Base-by-base conservation (phyloP, 768 basidiomycete species). In the Clitopilus passeckerianus region DNA sequence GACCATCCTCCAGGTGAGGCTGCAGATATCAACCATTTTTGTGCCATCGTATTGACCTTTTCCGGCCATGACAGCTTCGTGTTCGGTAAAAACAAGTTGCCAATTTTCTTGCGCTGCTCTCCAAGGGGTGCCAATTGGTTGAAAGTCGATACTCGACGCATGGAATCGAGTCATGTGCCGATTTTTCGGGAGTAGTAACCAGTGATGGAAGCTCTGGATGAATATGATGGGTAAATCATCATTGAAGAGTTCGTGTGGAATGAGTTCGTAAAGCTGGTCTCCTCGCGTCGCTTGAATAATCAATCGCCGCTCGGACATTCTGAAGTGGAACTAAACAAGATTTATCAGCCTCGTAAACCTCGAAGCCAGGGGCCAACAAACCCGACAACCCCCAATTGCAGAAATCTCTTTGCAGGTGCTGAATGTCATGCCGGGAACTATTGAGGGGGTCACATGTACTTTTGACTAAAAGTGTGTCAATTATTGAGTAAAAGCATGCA, bases 101-200 rank as follows among this genome's bases (percentile, higher is more conserved):
- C n/a, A n/a, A n/a, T n/a, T n/a, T n/a, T n/a, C 37, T 24, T 60
- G 23, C 0, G 66, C 66, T 14, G 66, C 57, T 33, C 59, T 34
- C 77, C 76, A 78, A 5, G 63, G 54, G 14, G 61, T 60, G 24
- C 61, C 56, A 5, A 67, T 41, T 9, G 71, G 75, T 35, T 75
- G 71, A 24, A 77, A 71, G 61, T 74, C 73, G 8, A 76, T 61
- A 8, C 58, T n/a, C n/a, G n/a, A n/a, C n/a, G n/a, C n/a, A n/a
- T 60, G n/a, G 58, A 61, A 34, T 53, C 63, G n/a, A 15, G 53
- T 27, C 24, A 16, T 37, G 55, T 52, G 20, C 54, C 35, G 33
- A 46, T 7, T 7, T 7, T 15, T 35, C 37, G 55, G 37, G 35
- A 72, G 16, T 37, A 70, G 53, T 54, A 77, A 63, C 76, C 77